Evolutionary conservation across 495 filamentous ascomycete genomes (phyloP), one percentile per base, ranked within the genome.

Genomic region (Penicillium alfredii): DNA sequence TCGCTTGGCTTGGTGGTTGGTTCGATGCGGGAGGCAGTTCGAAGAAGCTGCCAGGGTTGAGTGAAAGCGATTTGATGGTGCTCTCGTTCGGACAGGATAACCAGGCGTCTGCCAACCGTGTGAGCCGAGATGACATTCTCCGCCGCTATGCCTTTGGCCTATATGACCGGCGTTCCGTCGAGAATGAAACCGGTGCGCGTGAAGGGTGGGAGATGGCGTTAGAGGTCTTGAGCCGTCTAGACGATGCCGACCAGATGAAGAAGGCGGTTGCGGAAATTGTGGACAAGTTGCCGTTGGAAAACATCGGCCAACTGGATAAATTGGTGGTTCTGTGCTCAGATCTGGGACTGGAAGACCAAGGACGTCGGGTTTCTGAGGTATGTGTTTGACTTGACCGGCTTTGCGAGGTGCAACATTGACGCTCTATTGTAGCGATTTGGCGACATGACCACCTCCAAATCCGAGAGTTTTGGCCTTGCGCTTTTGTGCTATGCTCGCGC

Each of bases 201-300:
- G 80, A 85, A 35, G 88, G 88, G 8, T 96, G 89, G 89, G 83
- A 96, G 58, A 59, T 94, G 39, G 81, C 86, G 1, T 73, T 94
- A 35, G 75, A 85, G 28, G 71, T 92, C 9, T 62, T 93, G 19
- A 78, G 77, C 23, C 74, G 89, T 17, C 61, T 96, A 41, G 78
- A 87, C 32, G 78, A 88, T 38, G 54, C 62, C 1, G 54, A 71
- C 29, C 61, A 72, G 37, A 82, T 80, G 20, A 77, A 81, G 48
- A 76, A 81, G 42, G 76, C 74, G 44, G 79, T 94, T 6, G 61
- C 72, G 23, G 69, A 78, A 12, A 58, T 94, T 19, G 63, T 94
- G 4, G 60, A 73, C 14, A 61, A 68, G 11, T 60, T 93, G 23
- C 71, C 78, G 12, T 66, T 90, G 8, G 68, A 80, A 21, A 82